Base-by-base conservation (phyloP, 306 rosid genomes). In the Ceratonia siliqua region DNA sequence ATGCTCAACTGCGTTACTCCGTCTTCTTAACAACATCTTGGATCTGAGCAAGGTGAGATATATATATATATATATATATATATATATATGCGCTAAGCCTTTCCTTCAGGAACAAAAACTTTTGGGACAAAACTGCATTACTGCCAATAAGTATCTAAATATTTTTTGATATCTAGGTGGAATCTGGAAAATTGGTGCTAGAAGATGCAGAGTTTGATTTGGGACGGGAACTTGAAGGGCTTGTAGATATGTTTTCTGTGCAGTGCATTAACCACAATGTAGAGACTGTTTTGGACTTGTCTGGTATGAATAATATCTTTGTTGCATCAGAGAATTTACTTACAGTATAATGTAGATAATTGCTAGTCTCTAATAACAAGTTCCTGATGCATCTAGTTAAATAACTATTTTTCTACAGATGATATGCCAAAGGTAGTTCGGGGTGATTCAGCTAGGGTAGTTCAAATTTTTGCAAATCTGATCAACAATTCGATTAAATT, bases 371-470 rank as follows among this genome's bases (percentile, higher is more conserved):
- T 67, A 36, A 53, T 55, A 38, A 62, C 66, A 14, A 70, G 38
- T 18, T 70, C 49, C 21, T 82, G 48, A 35, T 62, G 50, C 57
- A 49, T 68, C n/a, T 25, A 68, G 22, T 33, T 72, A 12, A 12
- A 52, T 75, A 45, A 55, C 27, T 53, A 38, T 64, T 81, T 70
- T 57, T 73, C 38, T 79, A 81, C 81, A 95, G 99, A 92, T 82
- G 96, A 95, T 52, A 89, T 95, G 84, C 99, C 99, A 38, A 95
- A 80, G 79, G 55, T 95, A 53, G 97, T 95, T 57, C 88, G 76
- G 67, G 99, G 99, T 62, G 99, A 95, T 82, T 95, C 99, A 18
- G 99, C 92, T 25, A 90, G 99, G 82, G 99, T 95, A 41, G 98
- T 95, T 85, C 99, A 95, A 87, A 78, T 95, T 54, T 95, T 95